Conservation (phyloP, 2,329 filamentous ascomycete species). For the Pyrenophora tritici-repentis region DNA sequence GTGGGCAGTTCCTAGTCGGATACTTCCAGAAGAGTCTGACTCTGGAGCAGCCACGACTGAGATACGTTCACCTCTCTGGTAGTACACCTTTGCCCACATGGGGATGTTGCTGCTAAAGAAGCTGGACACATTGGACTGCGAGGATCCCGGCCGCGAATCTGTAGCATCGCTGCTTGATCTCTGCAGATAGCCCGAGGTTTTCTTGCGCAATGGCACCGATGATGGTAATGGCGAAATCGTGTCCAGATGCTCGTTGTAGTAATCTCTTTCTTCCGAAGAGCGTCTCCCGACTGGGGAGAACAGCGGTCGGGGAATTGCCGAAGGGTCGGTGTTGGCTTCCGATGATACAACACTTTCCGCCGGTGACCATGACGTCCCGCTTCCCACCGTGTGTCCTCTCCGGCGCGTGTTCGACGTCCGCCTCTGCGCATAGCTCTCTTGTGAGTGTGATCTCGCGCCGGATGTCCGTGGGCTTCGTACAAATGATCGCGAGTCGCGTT, state of each 20-base stretch:
- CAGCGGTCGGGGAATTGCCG: slow-evolving; percentile 43
- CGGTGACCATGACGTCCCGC: slow-evolving; percentile 41
- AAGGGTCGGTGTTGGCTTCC: slow-evolving; percentile 35
- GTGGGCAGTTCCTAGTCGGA: slow-evolving; percentile 41
- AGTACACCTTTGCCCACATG: slow-evolving; percentile 48
- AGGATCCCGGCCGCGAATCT: slow-evolving; percentile 44
- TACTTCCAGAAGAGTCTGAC: slow-evolving; percentile 40
- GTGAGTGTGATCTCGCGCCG: slow-evolving; percentile 39
- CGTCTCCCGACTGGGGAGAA: slow-evolving; percentile 37
- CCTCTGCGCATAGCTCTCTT: slow-evolving; percentile 35
- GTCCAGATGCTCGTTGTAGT: slow-evolving; percentile 45
- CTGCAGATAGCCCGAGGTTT: slow-evolving; percentile 46
- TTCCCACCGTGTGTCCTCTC: slow-evolving; percentile 41
- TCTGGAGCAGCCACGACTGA: slow-evolving; percentile 43
- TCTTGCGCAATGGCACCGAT: slow-evolving; percentile 44
- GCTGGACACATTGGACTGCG: slow-evolving; percentile 43
- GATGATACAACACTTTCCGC: slow-evolving; percentile 38
- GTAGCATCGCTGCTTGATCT: slow-evolving; percentile 41
- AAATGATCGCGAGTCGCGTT: slow-evolving; percentile 43
- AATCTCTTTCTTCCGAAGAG: slow-evolving; percentile 28
- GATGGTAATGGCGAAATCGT: slow-evolving; percentile 47
- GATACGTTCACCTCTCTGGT: slow-evolving; percentile 43
- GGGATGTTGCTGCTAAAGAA: slow-evolving; percentile 46
- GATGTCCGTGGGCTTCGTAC: slow-evolving; percentile 40
- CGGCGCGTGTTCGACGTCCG: slow-evolving; percentile 31